Percentiles rank a stretch among this genome's conserved stretches.
Evolutionary conservation across 164 flowering plant species (phyloP).

Genomic region (Dillenia suffruticosa): DNA sequence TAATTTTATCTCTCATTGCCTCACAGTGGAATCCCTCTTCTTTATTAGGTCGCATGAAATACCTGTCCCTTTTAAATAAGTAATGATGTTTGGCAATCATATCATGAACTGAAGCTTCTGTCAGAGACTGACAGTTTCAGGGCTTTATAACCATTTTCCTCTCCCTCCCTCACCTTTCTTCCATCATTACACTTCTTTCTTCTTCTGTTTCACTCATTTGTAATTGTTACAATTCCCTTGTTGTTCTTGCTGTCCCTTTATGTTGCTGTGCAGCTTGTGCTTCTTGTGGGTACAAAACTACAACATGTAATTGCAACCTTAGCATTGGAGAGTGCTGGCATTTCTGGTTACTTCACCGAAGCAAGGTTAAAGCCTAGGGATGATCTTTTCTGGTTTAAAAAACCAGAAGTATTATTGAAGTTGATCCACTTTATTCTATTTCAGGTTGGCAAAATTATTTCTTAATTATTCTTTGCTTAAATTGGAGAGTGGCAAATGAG

Average conservation of each 20-base stretch:
- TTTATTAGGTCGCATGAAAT: no score
- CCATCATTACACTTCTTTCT: no score
- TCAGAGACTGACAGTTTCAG: no score
- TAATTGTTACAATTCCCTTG: background rate
- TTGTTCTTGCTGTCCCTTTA: background rate
- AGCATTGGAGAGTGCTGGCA: slow-evolving; percentile 81
- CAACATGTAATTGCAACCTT: slow-evolving; percentile 95
- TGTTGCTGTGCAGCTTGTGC: slow-evolving; percentile 68
- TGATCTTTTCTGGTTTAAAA: slow-evolving; percentile 97
- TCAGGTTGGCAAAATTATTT: slow-evolving; percentile 52
- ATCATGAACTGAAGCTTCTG: no score
- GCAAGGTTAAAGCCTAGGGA: slow-evolving; percentile 75
- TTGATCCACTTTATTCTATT: slow-evolving; percentile 91
- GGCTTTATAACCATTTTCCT: no score
- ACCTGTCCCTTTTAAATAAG: no score
- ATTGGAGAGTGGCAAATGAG: background rate
- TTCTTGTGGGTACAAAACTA: slow-evolving; percentile 81
- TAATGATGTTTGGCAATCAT: no score
- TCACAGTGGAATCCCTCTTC: no score
- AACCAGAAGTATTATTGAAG: slow-evolving; percentile 76
- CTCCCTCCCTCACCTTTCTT: no score
- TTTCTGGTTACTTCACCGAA: slow-evolving; percentile 38
- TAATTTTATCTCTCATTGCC: no score
- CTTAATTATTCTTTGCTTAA: slow-evolving; percentile 1
- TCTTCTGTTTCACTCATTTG: background rate